These are phyloP conservation scores for Leishmania guyanensis DNA, from an alignment of 208 protist species.

Conservation along the genomic window DNA sequence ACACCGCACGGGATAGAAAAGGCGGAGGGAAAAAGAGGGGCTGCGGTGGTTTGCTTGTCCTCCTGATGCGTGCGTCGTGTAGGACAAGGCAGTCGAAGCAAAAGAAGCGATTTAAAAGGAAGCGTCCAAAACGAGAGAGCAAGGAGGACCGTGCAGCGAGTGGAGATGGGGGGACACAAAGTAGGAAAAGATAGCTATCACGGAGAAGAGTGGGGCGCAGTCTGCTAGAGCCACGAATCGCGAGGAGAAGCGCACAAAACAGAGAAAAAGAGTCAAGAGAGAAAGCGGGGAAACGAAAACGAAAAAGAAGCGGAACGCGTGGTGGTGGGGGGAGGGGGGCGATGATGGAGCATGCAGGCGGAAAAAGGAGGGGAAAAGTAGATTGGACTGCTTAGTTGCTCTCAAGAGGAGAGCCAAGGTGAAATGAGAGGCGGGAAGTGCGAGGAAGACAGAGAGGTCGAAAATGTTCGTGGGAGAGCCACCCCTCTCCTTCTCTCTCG, in stretches of 20 bases:
- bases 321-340: not conserved
- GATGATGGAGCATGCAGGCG: not conserved
- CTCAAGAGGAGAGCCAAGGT: not conserved
- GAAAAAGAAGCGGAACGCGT: not conserved
- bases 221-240: not conserved
- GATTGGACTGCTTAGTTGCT: not conserved
- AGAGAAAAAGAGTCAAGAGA: not conserved
- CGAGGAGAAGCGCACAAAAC: not conserved
- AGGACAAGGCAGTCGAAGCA: slow-evolving; percentile 2
- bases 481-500: not conserved
- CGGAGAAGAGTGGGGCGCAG: not conserved
- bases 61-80: too few species aligned
- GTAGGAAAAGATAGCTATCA: not conserved
- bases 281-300: not conserved
- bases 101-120: not conserved
- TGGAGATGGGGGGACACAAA: not conserved
- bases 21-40: not conserved
- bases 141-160: not conserved
- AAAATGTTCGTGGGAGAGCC: not conserved
- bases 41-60: not conserved
- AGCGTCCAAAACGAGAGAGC: not conserved
- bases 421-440: not conserved
- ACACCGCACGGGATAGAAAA: not conserved
- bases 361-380: not conserved
- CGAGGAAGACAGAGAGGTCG: not conserved